Conservation (phyloP, 495 filamentous ascomycete species). For the Neurospora sublineolata region DNA sequence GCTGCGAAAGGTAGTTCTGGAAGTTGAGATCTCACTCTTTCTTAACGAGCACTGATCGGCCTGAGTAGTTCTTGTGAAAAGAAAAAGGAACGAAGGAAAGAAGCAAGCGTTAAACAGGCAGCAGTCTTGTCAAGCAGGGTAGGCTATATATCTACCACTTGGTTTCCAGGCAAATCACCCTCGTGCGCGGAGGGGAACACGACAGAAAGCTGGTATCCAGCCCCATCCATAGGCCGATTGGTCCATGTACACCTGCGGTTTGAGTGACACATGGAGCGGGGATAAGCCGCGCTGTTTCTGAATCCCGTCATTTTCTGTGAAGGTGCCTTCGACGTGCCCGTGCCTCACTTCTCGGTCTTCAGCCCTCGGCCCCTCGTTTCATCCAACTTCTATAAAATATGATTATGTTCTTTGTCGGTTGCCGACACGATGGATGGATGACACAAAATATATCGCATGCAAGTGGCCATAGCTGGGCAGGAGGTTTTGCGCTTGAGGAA, state of each 20-base stretch:
- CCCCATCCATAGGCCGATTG: background rate
- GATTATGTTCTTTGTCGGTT: background rate
- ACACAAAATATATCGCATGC: background rate
- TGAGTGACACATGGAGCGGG: background rate
- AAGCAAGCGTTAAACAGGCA: background rate
- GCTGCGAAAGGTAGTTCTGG: background rate
- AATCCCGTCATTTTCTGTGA: background rate
- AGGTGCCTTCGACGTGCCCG: background rate
- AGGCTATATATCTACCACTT: background rate
- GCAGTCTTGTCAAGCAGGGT: background rate
- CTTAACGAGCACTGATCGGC: background rate
- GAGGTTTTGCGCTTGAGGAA: background rate
- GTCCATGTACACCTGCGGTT: background rate
- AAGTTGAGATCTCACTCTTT: background rate
- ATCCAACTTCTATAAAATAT: background rate
- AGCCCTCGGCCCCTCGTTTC: background rate
- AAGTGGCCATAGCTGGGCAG: background rate
- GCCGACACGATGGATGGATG: background rate
- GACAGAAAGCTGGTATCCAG: background rate
- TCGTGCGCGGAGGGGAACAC: background rate
- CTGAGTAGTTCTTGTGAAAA: background rate
- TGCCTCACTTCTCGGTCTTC: background rate
- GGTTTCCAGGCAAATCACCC: background rate
- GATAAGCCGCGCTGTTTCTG: background rate
- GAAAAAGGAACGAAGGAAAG: background rate